Evolutionary conservation across 495 filamentous ascomycete genomes (phyloP), one percentile per base, ranked within the genome.

Genomic region (Amniculicola lignicola): DNA sequence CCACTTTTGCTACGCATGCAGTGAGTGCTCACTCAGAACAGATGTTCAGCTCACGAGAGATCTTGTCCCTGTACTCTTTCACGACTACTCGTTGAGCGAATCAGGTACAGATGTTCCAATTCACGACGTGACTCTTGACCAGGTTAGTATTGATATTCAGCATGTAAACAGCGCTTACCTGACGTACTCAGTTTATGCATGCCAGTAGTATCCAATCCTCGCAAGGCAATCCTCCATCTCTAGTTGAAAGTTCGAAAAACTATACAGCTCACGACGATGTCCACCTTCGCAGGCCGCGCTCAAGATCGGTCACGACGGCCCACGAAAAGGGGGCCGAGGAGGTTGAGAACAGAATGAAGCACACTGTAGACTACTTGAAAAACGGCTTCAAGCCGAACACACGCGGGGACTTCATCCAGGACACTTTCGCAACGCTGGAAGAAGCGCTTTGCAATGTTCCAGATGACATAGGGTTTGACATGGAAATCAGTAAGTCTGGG

Each of bases 11-110:
- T 27, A 41, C 38, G 38, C 36, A 41, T 52, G 35, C 19, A 25
- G 35, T 25, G 49, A 42, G 24, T 41, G 23, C 38, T 25, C 37
- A 41, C 25, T 38, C 46, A 38, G 35, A 64, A 28, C 46, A 71
- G 73, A 75, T 57, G 70, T 72, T 16, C 73, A 75, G 43, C 57
- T 75, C 27, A 74, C 73, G 9, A 65, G 60, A 54, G 73, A 76
- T 53, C 62, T 65, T 46, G 61, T 71, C 2, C 68, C 72, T 15
- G 65, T 73, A 18, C 69, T 73, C n/a, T 76, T 69, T 39, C 72
- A 75, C 38, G 73, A 74, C 41, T 71, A 73, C 49, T 63, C 67
- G 6, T 23, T 76, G 6, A 70, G 64, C 45, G 73, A 76, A 45
- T 68, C 67, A 11, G 73, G 73, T 10, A 71, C 67, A 16, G 71